Percentiles rank a stretch among this genome's conserved stretches.
These are phyloP conservation scores for Carex kokanica DNA, from an alignment of 176 grass and related monocot genomes.

Conservation along the genomic window DNA sequence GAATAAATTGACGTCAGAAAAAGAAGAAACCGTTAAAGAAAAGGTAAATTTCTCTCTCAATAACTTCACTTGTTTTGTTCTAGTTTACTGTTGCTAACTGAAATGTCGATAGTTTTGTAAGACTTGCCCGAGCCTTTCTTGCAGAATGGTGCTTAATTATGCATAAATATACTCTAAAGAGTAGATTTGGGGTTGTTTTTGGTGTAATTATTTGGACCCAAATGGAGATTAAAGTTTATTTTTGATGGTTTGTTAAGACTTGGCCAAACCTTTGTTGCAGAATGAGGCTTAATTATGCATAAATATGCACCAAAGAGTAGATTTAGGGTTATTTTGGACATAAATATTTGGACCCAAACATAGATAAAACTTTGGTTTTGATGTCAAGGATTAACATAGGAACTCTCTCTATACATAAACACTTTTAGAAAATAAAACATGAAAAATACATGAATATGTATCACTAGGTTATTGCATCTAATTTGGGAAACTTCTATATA, in stretches of 20 bases:
- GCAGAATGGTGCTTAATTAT: not conserved
- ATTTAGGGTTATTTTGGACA: not conserved
- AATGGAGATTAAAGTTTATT: not conserved
- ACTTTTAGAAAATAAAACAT: not conserved
- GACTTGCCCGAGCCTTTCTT: not conserved
- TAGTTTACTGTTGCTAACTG: not conserved
- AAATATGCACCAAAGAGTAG: not conserved
- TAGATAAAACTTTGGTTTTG: not conserved
- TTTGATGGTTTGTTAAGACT: not conserved
- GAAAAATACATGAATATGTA: not conserved
- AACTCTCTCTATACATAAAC: not conserved
- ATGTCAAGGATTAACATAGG: not conserved
- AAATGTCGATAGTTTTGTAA: not conserved
- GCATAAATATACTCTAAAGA: not conserved
- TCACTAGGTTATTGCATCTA: not conserved
- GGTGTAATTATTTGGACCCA: not conserved
- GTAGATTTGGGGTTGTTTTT: not conserved
- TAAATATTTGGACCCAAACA: not conserved
- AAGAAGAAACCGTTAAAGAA: slow-evolving; percentile 70
- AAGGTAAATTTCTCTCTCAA: slow-evolving; percentile 37
- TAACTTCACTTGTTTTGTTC: not conserved
- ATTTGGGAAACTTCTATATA: not conserved
- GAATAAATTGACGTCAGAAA: slow-evolving; percentile 36
- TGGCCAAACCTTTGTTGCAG: not conserved
- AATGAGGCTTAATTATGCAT: not conserved